Percentiles rank a stretch among this genome's conserved stretches.
phyloP scores from a whole-genome alignment of 768 basidiomycete genomes.

The Mycena epipterygia region DNA sequence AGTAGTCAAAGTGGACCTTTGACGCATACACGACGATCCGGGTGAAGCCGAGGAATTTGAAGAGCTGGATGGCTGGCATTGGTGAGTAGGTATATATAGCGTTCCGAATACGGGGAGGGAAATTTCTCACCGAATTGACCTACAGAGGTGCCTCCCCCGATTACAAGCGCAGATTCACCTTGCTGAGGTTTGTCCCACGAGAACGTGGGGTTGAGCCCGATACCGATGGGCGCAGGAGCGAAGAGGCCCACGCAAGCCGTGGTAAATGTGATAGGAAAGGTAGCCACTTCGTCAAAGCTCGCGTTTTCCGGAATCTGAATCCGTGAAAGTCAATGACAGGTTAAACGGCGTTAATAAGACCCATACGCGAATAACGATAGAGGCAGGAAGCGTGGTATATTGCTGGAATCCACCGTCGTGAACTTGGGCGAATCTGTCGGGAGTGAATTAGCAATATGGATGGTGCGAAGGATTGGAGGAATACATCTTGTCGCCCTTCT shows the following conservation, averaged over 20 bases:
- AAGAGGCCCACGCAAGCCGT: constrained; percentile 28
- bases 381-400: constrained; percentile 40
- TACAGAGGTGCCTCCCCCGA: constrained; percentile 19
- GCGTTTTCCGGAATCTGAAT: neutral
- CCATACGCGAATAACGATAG: neutral
- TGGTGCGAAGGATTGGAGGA: no score
- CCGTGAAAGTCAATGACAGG: neutral
- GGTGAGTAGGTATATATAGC: neutral
- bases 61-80: constrained; percentile 1
- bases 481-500: constrained; percentile 51
- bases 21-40: constrained; percentile 51
- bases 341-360: neutral
- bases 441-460: neutral
- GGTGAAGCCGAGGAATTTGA: constrained; percentile 49
- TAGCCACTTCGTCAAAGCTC: constrained; percentile 16
- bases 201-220: constrained; percentile 20
- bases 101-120: constrained; percentile 1
- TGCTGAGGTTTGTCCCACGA: constrained; percentile 26
- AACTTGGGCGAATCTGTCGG: neutral
- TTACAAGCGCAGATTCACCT: constrained; percentile 33
- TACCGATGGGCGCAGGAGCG: constrained; percentile 15
- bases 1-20: constrained; percentile 50
- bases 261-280: constrained; percentile 24
- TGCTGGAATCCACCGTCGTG: constrained; percentile 40
- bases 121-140: constrained; percentile 41